Evolutionary conservation across 495 filamentous ascomycete genomes (phyloP).

Genomic region (Cudoniella acicularis): DNA sequence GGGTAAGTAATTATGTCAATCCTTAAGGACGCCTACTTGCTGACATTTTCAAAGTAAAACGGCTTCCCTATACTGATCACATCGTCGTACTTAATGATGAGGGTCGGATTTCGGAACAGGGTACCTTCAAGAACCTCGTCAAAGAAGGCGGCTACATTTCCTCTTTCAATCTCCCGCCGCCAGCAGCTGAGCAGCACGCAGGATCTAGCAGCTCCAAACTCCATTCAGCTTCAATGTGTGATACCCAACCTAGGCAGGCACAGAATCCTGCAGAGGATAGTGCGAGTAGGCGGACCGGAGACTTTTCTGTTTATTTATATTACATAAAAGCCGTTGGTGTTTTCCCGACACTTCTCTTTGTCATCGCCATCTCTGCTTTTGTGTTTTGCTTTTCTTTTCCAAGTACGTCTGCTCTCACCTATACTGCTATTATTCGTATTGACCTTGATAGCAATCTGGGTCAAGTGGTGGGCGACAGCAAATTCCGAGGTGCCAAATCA

Average conservation of each 20-base stretch:
- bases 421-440: conserved; percentile 21
- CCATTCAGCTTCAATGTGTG: neutral
- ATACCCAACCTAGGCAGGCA: neutral
- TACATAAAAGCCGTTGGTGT: neutral
- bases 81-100: conserved; percentile 43
- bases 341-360: neutral
- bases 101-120: conserved; percentile 44
- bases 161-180: conserved; percentile 34
- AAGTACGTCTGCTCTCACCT: neutral
- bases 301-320: neutral
- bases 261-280: neutral
- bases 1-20: conserved; percentile 19
- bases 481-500: conserved; percentile 23
- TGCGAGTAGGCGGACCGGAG: neutral
- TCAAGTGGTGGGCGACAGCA: conserved; percentile 23
- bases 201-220: neutral
- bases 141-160: conserved; percentile 39
- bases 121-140: conserved; percentile 40
- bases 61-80: conserved; percentile 45
- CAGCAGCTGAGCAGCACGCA: conserved; percentile 9
- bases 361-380: neutral
- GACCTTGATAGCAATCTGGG: conserved; percentile 34
- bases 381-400: conserved; percentile 39
- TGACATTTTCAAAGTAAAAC: neutral
- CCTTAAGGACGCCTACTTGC: conserved; percentile 24